Evolutionary conservation across 495 filamentous ascomycete genomes (phyloP).

Genomic region (Podospora fimiseda): DNA sequence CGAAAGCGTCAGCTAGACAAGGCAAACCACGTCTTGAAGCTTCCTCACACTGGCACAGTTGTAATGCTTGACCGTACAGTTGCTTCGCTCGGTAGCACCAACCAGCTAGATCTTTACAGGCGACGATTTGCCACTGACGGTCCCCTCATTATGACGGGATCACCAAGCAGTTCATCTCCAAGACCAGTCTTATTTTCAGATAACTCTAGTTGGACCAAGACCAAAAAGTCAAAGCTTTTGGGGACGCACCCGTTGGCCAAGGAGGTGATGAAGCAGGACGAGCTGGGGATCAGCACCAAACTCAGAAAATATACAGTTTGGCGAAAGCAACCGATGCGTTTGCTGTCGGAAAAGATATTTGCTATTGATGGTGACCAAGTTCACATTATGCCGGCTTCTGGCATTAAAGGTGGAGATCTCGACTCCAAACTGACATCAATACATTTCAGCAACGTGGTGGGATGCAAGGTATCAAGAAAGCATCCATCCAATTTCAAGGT

Average conservation of each 20-base stretch:
- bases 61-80: constrained; percentile 80
- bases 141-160: constrained; percentile 67
- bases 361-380: constrained; percentile 93
- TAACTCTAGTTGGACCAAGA: constrained; percentile 51
- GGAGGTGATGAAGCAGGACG: constrained; percentile 58
- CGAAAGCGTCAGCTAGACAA: constrained; percentile 86
- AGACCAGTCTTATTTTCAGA: constrained; percentile 67
- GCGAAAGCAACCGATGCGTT: constrained; percentile 90
- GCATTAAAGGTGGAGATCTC: constrained; percentile 51
- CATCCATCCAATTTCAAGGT: constrained; percentile 90
- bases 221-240: constrained; percentile 59
- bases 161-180: constrained; percentile 73
- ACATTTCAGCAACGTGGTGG: constrained; percentile 86
- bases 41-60: constrained; percentile 76
- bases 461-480: constrained; percentile 83
- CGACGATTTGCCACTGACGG: constrained; percentile 79
- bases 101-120: constrained; percentile 78
- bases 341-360: constrained; percentile 76
- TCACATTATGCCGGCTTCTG: constrained; percentile 75
- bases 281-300: constrained; percentile 54
- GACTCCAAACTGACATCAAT: constrained; percentile 81
- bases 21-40: constrained; percentile 79
- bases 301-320: constrained; percentile 86
- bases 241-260: constrained; percentile 71
- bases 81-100: constrained; percentile 74